Evolutionary conservation across 768 basidiomycete genomes (phyloP), one percentile per base, ranked within the genome.

Genomic region (Boletus tylopilopsis): DNA sequence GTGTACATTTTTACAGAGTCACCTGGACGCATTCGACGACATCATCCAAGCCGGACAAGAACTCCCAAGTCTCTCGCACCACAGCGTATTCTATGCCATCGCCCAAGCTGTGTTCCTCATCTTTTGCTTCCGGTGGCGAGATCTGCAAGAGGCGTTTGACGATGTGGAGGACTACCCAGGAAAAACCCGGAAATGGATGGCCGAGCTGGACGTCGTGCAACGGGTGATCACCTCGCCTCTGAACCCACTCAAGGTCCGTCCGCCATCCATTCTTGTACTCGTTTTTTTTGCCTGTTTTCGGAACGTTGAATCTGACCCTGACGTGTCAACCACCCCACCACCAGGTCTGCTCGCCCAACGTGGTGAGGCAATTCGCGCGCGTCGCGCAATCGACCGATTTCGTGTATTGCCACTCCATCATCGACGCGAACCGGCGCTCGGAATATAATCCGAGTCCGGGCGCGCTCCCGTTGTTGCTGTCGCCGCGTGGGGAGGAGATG

Each of bases 61-160:
- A 42, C 66, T 55, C 41, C 61, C 63, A 2, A 62, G 60, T 32
- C 68, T 70, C 41, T 64, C 68, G 6, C 71, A 76, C n/a, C 72
- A 87, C 58, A 80, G 78, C 23, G 79, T 95, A 18, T 97, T 97
- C 64, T 97, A 97, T 64, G 93, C 94, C 2, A 87, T 95, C 27
- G 72, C 84, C 0, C 96, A 98, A 62, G 86, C 94, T 0, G 81
- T 94, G 10, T 94, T 99, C 64, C 77, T 98, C 55, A 92, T 99
- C 55, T 99, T 99, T 68, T 98, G 96, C 68, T 99, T 98, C 71
- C 76, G 96, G 11, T 98, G 95, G 95, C 73, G 90, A 52, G 96
- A 98, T 56, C 71, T 98, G 30, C 66, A 81, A 35, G 80, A 82
- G 42, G 78, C 77, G 19, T 72, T 71, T n/a, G 76, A 80, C 13